Percentiles rank a stretch among this genome's conserved stretches.
Evolutionary conservation across 495 filamentous ascomycete genomes (phyloP).

Genomic region (Penicillium diatomitis): DNA sequence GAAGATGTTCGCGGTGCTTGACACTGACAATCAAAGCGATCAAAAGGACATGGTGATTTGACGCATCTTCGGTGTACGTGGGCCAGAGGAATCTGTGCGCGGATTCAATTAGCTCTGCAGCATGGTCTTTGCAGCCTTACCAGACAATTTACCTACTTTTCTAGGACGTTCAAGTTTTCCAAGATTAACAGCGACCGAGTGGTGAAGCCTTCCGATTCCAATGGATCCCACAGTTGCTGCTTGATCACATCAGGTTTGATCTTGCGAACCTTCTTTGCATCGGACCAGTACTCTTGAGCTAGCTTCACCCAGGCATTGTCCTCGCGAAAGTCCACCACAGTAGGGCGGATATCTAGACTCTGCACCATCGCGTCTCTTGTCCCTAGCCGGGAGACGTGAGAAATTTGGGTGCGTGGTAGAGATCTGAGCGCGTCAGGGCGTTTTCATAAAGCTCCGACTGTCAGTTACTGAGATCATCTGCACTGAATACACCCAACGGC

Average conservation of each 20-base stretch:
- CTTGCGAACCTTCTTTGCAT: conserved; percentile 58
- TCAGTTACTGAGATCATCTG: background rate
- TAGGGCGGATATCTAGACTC: conserved; percentile 44
- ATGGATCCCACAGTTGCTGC: conserved; percentile 78
- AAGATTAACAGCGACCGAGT: conserved; percentile 68
- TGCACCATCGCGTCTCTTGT: conserved; percentile 37
- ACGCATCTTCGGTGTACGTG: conserved; percentile 77
- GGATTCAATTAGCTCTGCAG: conserved; percentile 15
- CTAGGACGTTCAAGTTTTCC: conserved; percentile 84
- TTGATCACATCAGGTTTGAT: conserved; percentile 81
- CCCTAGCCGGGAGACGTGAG: conserved; percentile 17
- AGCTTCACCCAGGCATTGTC: conserved; percentile 75
- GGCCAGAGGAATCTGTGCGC: conserved; percentile 83
- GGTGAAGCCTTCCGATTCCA: conserved; percentile 75
- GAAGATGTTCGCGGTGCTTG: conserved; percentile 77
- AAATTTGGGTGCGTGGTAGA: conserved; percentile 19
- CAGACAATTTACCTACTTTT: conserved; percentile 49
- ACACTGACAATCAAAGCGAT: conserved; percentile 78
- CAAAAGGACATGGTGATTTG: conserved; percentile 82
- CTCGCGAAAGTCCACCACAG: conserved; percentile 61
- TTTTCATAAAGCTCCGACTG: conserved; percentile 12
- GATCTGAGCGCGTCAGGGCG: conserved; percentile 25
- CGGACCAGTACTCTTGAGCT: conserved; percentile 79
- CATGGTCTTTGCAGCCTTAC: background rate
- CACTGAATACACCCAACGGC: background rate